Conservation (phyloP, 1,284 basidiomycete genomes). For the Irpex sp. region DNA sequence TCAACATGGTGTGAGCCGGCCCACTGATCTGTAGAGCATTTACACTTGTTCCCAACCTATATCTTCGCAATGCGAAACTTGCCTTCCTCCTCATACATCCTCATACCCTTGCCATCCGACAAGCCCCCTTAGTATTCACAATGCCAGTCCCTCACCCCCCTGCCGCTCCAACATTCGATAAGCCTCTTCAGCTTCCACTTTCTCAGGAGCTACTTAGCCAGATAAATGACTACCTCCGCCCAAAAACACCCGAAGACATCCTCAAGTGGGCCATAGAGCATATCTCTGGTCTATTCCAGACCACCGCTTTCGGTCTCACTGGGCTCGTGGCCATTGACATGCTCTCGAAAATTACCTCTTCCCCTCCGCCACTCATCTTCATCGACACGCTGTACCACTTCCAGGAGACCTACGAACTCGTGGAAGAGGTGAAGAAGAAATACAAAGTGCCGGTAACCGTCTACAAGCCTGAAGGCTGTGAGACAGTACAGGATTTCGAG, state of each 20-base stretch:
- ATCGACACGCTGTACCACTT: conserved; percentile 98
- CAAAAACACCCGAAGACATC: conserved; percentile 77
- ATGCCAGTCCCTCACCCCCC: conserved; percentile 6
- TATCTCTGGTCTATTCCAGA: conserved; percentile 82
- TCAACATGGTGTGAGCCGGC: conserved; percentile 16
- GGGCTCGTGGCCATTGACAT: conserved; percentile 91
- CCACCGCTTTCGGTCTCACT: conserved; percentile 92
- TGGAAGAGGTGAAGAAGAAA: conserved; percentile 72
- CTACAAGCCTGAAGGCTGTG: conserved; percentile 78
- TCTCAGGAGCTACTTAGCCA: conserved; percentile 56
- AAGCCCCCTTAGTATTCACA: neutral
- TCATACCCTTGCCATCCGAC: neutral
- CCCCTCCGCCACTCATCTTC: conserved; percentile 80
- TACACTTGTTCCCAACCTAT: conserved; percentile 5
- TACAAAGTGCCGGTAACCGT: conserved; percentile 77
- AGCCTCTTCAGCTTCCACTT: conserved; percentile 62
- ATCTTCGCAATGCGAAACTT: conserved; percentile 5
- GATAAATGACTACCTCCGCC: conserved; percentile 73
- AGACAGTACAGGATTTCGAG: conserved; percentile 77
- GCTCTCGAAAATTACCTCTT: conserved; percentile 74
- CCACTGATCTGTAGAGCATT: conserved; percentile 8
- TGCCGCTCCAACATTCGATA: conserved; percentile 30
- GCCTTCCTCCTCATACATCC: neutral
- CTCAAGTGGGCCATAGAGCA: conserved; percentile 80
- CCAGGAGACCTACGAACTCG: conserved; percentile 86